A percentile compares a stretch with the other conserved stretches of the same genome.
Evolutionary conservation across 768 basidiomycete genomes (phyloP).

Genomic region (Coprinellus micaceus): DNA sequence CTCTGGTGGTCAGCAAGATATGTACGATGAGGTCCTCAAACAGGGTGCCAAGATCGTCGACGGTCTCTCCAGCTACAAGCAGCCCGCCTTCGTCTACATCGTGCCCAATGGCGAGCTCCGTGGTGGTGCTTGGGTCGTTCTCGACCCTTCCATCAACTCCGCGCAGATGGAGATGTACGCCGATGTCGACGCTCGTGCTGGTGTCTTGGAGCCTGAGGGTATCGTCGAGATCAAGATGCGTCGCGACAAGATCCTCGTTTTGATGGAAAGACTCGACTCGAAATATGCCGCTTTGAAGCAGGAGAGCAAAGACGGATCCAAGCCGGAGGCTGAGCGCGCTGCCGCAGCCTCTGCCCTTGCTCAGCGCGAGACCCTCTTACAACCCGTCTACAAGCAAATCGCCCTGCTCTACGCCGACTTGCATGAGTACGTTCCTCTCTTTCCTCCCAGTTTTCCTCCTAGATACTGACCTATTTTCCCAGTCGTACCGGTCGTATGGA

Average conservation of each 20-base stretch:
- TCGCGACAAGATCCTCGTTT: constrained; percentile 80
- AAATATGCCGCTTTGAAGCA: constrained; percentile 79
- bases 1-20: constrained; percentile 98
- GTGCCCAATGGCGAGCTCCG: constrained; percentile 98
- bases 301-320: constrained; percentile 70
- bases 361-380: constrained; percentile 72
- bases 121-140: constrained; percentile 98
- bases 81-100: constrained; percentile 97
- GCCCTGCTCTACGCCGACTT: constrained; percentile 94
- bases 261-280: constrained; percentile 93
- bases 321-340: constrained; percentile 71
- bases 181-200: constrained; percentile 91
- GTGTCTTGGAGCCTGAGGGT: constrained; percentile 96
- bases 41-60: constrained; percentile 99
- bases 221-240: constrained; percentile 98
- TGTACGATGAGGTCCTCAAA: constrained; percentile 97
- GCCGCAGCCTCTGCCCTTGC: constrained; percentile 65
- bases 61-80: constrained; percentile 93
- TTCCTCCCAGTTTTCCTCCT: constrained; percentile 1
- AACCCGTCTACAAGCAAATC: constrained; percentile 91
- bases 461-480: constrained; percentile 6
- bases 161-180: constrained; percentile 99
- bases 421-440: constrained; percentile 69
- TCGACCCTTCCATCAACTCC: constrained; percentile 95
- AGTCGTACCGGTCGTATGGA: constrained; percentile 96